These are phyloP conservation scores for Catunica adiposa DNA, from an alignment of 2,329 filamentous ascomycete species.

Conservation along the genomic window DNA sequence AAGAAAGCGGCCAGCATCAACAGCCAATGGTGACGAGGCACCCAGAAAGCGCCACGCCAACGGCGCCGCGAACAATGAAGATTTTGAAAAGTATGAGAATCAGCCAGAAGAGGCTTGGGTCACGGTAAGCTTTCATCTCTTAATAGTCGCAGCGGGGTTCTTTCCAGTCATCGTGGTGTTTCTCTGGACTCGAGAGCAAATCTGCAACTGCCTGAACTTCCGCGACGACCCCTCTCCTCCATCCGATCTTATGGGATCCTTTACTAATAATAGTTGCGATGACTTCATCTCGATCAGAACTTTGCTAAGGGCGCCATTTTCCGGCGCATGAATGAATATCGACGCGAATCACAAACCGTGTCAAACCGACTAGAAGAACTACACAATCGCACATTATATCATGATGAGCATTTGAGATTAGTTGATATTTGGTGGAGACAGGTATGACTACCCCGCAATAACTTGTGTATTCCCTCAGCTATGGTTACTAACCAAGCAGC, in stretches of 20 bases:
- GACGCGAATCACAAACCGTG: constrained; percentile 68
- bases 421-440: constrained; percentile 92
- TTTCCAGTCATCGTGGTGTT: too few relatives aligned
- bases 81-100: constrained; percentile 36
- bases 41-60: constrained; percentile 89
- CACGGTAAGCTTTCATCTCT: constrained; percentile 35
- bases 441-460: constrained; percentile 31
- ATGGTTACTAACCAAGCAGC: background rate
- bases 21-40: constrained; percentile 59
- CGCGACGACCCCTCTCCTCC: background rate
- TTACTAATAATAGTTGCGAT: background rate
- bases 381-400: constrained; percentile 59
- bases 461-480: background rate
- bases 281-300: constrained; percentile 36
- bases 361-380: constrained; percentile 70
- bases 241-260: constrained; percentile 4
- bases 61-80: constrained; percentile 45
- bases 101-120: constrained; percentile 45
- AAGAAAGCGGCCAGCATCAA: constrained; percentile 74
- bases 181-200: too few relatives aligned
- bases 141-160: too few relatives aligned
- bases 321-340: constrained; percentile 96
- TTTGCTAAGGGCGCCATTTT: constrained; percentile 94
- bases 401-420: constrained; percentile 82
- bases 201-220: too few relatives aligned